Evolutionary conservation across 768 basidiomycete genomes (phyloP).

Genomic region (Pulveroboletus sp.): DNA sequence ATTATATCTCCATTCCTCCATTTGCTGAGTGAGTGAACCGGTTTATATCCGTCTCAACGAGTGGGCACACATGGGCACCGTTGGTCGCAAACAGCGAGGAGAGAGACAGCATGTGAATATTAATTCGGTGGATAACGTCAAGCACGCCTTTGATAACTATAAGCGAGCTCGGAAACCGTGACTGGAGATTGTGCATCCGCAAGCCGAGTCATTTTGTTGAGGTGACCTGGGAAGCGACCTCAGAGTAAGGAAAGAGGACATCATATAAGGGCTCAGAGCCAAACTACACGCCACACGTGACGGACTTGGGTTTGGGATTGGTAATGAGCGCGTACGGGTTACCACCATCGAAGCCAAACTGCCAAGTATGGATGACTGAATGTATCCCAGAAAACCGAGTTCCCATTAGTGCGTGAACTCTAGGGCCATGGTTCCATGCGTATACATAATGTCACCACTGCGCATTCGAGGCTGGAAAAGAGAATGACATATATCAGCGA

Average conservation of each 20-base stretch:
- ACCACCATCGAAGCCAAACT: slow-evolving; percentile 37
- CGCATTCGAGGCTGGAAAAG: slow-evolving; percentile 14
- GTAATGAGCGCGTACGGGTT: slow-evolving; percentile 46
- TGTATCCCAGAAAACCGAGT: slow-evolving; percentile 32
- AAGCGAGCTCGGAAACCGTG: slow-evolving; percentile 64
- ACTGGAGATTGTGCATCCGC: slow-evolving; percentile 56
- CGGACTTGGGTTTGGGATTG: slow-evolving; percentile 58
- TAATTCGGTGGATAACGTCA: slow-evolving; percentile 25
- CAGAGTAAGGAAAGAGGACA: slow-evolving; percentile 42
- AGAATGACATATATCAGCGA: background rate
- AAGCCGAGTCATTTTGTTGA: slow-evolving; percentile 43
- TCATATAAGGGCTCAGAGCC: slow-evolving; percentile 70
- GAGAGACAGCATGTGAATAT: slow-evolving; percentile 70
- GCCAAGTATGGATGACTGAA: background rate
- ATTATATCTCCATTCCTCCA: no score
- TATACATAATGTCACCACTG: slow-evolving; percentile 58
- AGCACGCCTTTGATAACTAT: slow-evolving; percentile 48
- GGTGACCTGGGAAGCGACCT: slow-evolving; percentile 49
- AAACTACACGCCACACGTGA: slow-evolving; percentile 63
- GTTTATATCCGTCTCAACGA: no score
- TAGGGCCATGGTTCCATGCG: slow-evolving; percentile 62
- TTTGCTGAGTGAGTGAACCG: no score
- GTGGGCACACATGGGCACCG: slow-evolving; percentile 38
- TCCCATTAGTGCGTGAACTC: slow-evolving; percentile 74
- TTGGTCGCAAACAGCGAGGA: slow-evolving; percentile 35